These are phyloP conservation scores for Wickerhamomyces sydowiorum DNA, from an alignment of 805 yeast genomes.

Conservation along the genomic window DNA sequence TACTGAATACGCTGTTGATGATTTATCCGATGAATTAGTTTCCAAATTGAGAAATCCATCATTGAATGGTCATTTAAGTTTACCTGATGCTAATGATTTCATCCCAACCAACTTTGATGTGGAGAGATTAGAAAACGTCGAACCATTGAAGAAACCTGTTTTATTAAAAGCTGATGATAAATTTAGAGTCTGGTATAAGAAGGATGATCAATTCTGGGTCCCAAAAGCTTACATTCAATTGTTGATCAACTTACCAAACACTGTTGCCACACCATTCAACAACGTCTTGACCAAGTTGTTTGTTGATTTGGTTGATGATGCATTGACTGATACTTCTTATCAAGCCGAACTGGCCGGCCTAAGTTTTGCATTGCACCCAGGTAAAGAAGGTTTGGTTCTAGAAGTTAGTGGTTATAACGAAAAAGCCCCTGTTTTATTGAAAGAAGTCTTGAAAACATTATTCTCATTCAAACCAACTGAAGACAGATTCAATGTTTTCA, in stretches of 20 bases:
- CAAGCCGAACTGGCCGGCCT: constrained; percentile 83
- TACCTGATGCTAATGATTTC: constrained; percentile 75
- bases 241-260: constrained; percentile 58
- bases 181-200: constrained; percentile 77
- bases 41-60: constrained; percentile 26
- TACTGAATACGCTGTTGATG: constrained; percentile 58
- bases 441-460: constrained; percentile 52
- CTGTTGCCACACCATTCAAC: constrained; percentile 52
- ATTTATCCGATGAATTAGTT: constrained; percentile 36
- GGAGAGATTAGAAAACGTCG: constrained; percentile 31
- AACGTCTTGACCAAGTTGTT: constrained; percentile 55
- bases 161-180: constrained; percentile 47
- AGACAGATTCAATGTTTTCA: constrained; percentile 61
- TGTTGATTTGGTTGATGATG: constrained; percentile 70
- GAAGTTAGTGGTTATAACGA: constrained; percentile 79
- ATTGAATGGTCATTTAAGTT: constrained; percentile 34
- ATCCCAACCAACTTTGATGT: constrained; percentile 77
- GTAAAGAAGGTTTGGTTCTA: constrained; percentile 67
- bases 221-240: constrained; percentile 78
- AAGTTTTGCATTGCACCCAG: constrained; percentile 46
- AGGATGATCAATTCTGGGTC: constrained; percentile 81
- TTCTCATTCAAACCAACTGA: constrained; percentile 41
- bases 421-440: constrained; percentile 60
- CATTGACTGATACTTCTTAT: constrained; percentile 68
- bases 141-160: constrained; percentile 47